phyloP scores from a whole-genome alignment of 805 yeast genomes.

The Blastobotrys mokoenaii region DNA sequence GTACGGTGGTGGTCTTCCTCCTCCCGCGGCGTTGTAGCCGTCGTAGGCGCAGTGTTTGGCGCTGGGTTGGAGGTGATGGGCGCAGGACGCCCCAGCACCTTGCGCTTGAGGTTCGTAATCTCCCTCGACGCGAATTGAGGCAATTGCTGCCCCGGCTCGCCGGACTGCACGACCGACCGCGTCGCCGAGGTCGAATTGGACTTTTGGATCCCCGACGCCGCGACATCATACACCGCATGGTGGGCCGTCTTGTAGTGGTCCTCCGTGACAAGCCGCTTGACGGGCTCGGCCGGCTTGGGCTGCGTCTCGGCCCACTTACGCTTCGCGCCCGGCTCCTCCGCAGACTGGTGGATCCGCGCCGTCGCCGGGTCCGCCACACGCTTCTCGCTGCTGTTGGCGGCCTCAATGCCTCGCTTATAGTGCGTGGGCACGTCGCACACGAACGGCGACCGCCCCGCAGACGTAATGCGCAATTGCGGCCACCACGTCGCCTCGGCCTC shows the following conservation, averaged over 20 bases:
- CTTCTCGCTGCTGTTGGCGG: no score
- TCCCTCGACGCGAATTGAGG: slow-evolving; percentile 32
- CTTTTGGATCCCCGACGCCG: slow-evolving; percentile 53
- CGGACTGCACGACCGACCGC: slow-evolving; percentile 26
- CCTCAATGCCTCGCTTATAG: not conserved
- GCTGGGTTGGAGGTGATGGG: slow-evolving; percentile 2
- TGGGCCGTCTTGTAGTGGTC: slow-evolving; percentile 13
- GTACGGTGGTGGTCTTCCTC: no score
- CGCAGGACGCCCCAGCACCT: slow-evolving; percentile 18
- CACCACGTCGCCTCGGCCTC: slow-evolving; percentile 34
- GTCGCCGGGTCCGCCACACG: no score
- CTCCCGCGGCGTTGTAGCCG: no score
- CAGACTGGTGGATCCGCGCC: slow-evolving; percentile 11
- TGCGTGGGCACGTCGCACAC: slow-evolving; percentile 28
- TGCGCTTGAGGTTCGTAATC: slow-evolving; percentile 34
- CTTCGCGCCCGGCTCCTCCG: slow-evolving; percentile 30
- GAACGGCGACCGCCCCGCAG: slow-evolving; percentile 79
- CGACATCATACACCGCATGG: slow-evolving; percentile 34
- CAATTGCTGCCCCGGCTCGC: slow-evolving; percentile 23
- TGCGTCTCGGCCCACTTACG: slow-evolving; percentile 11
- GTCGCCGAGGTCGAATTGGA: slow-evolving; percentile 32
- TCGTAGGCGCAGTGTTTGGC: not conserved
- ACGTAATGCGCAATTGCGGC: slow-evolving; percentile 56
- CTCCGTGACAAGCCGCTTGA: slow-evolving; percentile 9
- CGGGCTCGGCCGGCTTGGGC: slow-evolving; percentile 3